Base-by-base conservation (phyloP, 192 early-diverging fungal genomes). In the Podila clonocystis region DNA sequence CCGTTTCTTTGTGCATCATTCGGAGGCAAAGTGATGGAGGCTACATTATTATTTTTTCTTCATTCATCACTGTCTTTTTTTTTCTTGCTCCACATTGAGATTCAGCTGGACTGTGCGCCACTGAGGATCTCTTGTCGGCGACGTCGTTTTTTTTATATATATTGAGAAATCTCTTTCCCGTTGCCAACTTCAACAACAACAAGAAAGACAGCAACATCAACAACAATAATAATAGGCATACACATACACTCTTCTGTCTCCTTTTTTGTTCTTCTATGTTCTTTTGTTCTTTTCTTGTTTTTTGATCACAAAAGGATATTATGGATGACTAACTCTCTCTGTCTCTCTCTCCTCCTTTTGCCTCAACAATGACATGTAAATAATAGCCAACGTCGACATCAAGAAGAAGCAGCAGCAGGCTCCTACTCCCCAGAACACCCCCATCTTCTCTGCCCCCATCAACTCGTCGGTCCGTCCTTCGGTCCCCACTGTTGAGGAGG, bases 381-480 rank as follows among this genome's bases (percentile, higher is more conserved):
- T 55, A 55, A 34, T 72, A 79, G 76, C 76, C 76, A 79, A 79
- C 76, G 76, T 88, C 74, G 86, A 86, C 71, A 87, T 83, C 48
- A 87, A 87, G 82, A 86, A 86, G 78, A 76, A 82, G 80, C 70
- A 82, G 71, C 82, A 86, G 73, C 75, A 84, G 63, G 87, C 87
- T 64, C 87, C 87, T 49, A 88, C 87, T 41, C 87, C 87, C 67
- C 87, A 88, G 64, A 88, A 88, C 73, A 88, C 87, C 62, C 87
- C 87, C 64, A 88, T 82, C 67, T 84, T 82, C 70, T 83, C 85
- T 61, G 87, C 87, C 55, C 87, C 87, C 36, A 88, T 88, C 68
- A 86, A 80, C 73, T 84, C 83, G 13, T 82, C 80, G 59, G 85
- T 80, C 66, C 79, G 75, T 58, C 85, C 84, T 30, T 77, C 82